Base-by-base conservation (phyloP, 78 protist species). In the Dictyostelium intermedium region DNA sequence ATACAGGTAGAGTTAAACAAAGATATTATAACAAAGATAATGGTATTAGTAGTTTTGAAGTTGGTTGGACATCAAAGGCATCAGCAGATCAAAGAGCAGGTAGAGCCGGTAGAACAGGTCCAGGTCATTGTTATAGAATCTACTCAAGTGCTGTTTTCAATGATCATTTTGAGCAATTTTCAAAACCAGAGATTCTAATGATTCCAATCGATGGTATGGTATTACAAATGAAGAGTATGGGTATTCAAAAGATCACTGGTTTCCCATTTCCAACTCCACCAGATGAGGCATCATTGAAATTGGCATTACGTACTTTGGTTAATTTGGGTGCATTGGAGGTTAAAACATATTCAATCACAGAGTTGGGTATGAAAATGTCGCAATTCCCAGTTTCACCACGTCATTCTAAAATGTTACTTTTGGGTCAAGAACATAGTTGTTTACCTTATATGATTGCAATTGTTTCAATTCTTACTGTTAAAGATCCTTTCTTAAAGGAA, bases 211-310 rank as follows among this genome's bases (percentile, higher is more conserved):
- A 66, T 60, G 87, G 85, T 13, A 74, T 94, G 72, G 91, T 98
- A 41, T 98, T 98, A 41, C 98, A 97, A 82, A 97, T 98, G 97
- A 98, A 98, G 87, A 56, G 81, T 35, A 95, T 98, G 98, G 97
- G 98, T 79, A 96, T 98, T 63, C 92, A 95, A 74, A 77, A 97
- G 5, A 92, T 98, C 18, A 39, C 81, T 39, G 80, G 86, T 23
- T 98, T 98, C 84, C 99, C 99, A 47, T 98, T 98, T 83, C 99
- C 98, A 7, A 87, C 98, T 2, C 97, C 98, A 14, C 99, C 99
- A 0, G 87, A 30, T 30, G 81, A 81, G 6, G 0, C 2, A 13
- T 16, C 91, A 13, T 10, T 97, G 23, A 30, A 35, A 4, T 6
- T 74, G 34, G 93, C 97, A 4, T 6, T 77, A 41, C 30, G 63